Evolutionary conservation across 208 protist species (phyloP).

Genomic region (Tetramitus jugosus): DNA sequence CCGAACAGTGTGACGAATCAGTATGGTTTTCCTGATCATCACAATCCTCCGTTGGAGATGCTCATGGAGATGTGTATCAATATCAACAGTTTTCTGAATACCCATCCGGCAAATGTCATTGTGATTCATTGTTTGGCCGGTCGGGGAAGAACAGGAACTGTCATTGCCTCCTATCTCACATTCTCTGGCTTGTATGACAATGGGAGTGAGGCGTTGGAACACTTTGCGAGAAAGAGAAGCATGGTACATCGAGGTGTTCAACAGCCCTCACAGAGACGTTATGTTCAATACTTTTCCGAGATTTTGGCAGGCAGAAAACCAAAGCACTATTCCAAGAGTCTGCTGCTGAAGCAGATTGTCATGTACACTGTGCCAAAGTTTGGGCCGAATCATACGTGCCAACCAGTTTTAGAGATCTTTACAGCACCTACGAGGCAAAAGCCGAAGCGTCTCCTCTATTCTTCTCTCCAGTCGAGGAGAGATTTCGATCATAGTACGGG

Average conservation of each 20-base stretch:
- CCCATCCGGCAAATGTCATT: constrained; percentile 28
- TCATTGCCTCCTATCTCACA: constrained; percentile 26
- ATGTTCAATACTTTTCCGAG: constrained; percentile 20
- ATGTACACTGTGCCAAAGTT: constrained; percentile 19
- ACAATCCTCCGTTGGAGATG: constrained; percentile 19
- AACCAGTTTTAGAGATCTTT: constrained; percentile 12
- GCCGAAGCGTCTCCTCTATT: neutral
- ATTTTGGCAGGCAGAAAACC: neutral
- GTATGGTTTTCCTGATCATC: constrained; percentile 32
- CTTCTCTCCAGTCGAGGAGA: too few relatives aligned
- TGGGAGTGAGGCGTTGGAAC: neutral
- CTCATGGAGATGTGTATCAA: neutral
- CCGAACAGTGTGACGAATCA: too few relatives aligned
- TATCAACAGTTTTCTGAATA: constrained; percentile 8
- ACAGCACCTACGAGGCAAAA: constrained; percentile 7
- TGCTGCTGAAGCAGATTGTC: neutral
- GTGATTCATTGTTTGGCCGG: constrained; percentile 33
- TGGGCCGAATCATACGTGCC: too few relatives aligned
- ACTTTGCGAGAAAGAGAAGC: constrained; percentile 13
- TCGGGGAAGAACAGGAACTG: constrained; percentile 27
- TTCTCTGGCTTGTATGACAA: constrained; percentile 6
- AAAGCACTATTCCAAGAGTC: neutral
- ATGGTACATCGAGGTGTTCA: constrained; percentile 13
- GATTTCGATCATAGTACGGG: neutral
- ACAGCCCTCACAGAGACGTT: constrained; percentile 25